Percentiles rank a stretch among this genome's conserved stretches.
Conservation (phyloP, 2,329 filamentous ascomycete genomes). For the Cadophora luteo-olivacea region DNA sequence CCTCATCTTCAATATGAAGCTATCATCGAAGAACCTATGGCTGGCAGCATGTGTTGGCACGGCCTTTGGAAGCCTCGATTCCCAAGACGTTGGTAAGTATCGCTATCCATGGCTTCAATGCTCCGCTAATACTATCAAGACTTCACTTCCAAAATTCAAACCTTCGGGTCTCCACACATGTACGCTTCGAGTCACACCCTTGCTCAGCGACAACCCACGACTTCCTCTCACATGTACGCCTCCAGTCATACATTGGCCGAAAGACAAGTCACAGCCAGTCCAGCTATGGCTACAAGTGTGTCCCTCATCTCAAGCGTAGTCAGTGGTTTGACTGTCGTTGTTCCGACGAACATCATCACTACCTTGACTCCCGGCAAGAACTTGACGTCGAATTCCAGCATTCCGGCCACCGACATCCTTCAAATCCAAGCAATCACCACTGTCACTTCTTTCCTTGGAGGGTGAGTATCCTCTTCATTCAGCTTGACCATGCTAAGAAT, state of each 20-base stretch:
- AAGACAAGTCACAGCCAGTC: not conserved
- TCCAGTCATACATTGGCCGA: not conserved
- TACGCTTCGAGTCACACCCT: not conserved
- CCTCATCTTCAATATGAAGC: not conserved
- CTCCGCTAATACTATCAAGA: not conserved
- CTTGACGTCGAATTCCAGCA: not conserved
- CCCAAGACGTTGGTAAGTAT: not conserved
- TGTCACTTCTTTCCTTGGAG: not conserved
- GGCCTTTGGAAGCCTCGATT: not conserved
- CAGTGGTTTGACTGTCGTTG: not conserved
- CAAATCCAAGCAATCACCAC: not conserved
- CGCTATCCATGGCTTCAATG: not conserved
- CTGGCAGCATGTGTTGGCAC: not conserved
- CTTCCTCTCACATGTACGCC: conserved; percentile 3
- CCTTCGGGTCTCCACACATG: not conserved
- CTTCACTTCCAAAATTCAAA: not conserved
- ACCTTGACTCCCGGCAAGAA: not conserved
- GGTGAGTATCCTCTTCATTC: not conserved
- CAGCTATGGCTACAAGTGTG: not conserved
- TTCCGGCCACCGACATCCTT: not conserved
- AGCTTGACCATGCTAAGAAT: not conserved
- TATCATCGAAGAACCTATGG: not conserved
- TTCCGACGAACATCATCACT: not conserved
- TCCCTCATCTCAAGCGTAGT: not conserved
- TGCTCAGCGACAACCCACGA: not conserved